Evolutionary conservation across 345 rosid species (phyloP).

Genomic region (Noccaea bulbosa): DNA sequence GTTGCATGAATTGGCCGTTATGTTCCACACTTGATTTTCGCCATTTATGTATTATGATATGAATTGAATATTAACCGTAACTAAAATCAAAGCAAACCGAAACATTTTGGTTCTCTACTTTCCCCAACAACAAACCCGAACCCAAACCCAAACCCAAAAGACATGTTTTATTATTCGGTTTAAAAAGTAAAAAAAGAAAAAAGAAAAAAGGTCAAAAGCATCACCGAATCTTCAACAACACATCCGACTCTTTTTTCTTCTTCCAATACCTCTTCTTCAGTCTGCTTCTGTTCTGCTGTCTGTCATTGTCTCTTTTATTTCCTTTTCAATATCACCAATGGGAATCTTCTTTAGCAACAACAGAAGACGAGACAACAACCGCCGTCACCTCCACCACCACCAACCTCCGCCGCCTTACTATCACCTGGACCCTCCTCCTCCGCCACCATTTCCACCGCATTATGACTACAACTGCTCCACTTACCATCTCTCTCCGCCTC

Average conservation of each 20-base stretch:
- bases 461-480: slow-evolving; percentile 38
- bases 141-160: not conserved
- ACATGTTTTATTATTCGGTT: not conserved
- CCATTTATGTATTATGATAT: not conserved
- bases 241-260: not conserved
- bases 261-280: slow-evolving; percentile 29
- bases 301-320: slow-evolving; percentile 30
- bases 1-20: too few species aligned
- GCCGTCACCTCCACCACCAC: slow-evolving; percentile 45
- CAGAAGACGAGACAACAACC: slow-evolving; percentile 63
- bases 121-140: slow-evolving; percentile 6
- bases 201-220: slow-evolving; percentile 34
- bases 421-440: slow-evolving; percentile 52
- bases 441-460: slow-evolving; percentile 40
- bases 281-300: slow-evolving; percentile 30
- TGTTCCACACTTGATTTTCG: too few species aligned
- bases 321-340: slow-evolving; percentile 45
- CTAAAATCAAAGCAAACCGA: too few species aligned
- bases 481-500: slow-evolving; percentile 37
- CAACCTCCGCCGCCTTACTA: slow-evolving; percentile 48
- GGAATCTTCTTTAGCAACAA: slow-evolving; percentile 71
- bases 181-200: slow-evolving; percentile 2
- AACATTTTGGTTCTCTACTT: not conserved
- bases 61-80: not conserved
- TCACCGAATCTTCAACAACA: slow-evolving; percentile 28